phyloP scores from a whole-genome alignment of 2,329 filamentous ascomycete species.

The Sporothrix mexicana region DNA sequence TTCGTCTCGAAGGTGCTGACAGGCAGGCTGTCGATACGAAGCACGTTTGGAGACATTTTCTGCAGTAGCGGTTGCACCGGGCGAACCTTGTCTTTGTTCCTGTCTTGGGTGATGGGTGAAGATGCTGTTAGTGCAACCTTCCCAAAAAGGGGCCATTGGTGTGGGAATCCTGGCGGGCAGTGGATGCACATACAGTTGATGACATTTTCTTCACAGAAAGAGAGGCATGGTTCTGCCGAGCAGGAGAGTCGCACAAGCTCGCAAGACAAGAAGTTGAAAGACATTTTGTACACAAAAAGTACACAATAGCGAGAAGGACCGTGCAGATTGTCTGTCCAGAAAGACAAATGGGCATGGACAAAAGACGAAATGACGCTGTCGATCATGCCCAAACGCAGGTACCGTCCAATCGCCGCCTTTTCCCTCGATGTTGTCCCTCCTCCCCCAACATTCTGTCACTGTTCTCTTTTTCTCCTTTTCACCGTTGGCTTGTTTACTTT shows the following conservation, averaged over 20 bases:
- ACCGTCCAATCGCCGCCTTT: background rate
- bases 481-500: background rate
- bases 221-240: background rate
- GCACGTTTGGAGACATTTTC: background rate
- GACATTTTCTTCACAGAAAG: background rate
- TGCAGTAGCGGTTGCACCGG: background rate
- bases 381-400: background rate
- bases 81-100: constrained; percentile 8
- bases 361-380: background rate
- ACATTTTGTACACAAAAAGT: background rate
- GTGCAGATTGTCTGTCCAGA: background rate
- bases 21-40: background rate
- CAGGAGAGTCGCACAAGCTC: background rate
- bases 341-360: background rate
- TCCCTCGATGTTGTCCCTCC: background rate
- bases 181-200: background rate
- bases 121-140: background rate
- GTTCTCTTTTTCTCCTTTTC: constrained; percentile 1
- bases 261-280: background rate
- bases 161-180: background rate
- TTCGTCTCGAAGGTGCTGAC: constrained; percentile 11
- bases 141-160: background rate
- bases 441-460: background rate
- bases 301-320: background rate
- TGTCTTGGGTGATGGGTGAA: background rate